A percentile compares a stretch with the other conserved stretches of the same genome.
Evolutionary conservation across 78 protist genomes (phyloP).

Genomic region (Emiliania huxleyi): DNA sequence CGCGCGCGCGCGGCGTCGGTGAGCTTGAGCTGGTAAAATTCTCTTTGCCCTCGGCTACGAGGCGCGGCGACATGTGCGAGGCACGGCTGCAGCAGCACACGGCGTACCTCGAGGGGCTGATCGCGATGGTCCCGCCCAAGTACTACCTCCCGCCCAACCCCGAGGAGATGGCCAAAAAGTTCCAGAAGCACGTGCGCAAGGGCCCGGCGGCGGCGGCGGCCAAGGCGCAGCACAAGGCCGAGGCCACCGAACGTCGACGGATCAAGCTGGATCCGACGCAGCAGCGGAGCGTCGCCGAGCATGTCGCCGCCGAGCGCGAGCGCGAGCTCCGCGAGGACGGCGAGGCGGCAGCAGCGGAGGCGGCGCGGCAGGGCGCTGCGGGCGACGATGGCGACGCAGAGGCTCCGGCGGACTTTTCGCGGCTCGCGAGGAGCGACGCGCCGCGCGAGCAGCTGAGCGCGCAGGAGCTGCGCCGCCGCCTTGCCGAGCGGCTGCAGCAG

Average conservation of each 20-base stretch:
- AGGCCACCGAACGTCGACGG: background rate
- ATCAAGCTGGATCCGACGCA: background rate
- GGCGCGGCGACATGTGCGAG: too few relatives aligned
- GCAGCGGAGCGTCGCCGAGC: background rate
- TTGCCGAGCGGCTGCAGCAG: background rate
- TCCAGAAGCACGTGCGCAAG: background rate
- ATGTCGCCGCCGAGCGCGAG: background rate
- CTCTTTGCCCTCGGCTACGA: too few relatives aligned
- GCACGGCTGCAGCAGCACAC: background rate
- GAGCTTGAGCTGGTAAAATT: too few relatives aligned
- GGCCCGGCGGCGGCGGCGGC: background rate
- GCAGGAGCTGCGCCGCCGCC: background rate
- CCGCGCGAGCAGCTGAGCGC: background rate
- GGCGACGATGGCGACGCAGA: background rate
- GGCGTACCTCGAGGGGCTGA: background rate
- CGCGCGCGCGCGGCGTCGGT: too few relatives aligned
- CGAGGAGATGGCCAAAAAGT: background rate
- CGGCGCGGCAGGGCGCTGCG: background rate
- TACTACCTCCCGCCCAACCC: background rate
- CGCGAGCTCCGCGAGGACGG: background rate
- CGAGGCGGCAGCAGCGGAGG: background rate
- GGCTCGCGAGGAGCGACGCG: background rate
- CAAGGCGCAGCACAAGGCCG: background rate
- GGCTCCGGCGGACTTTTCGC: background rate
- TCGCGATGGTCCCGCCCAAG: constrained; percentile 8